These are phyloP conservation scores for Trichothecium sympodiale DNA, from an alignment of 2,329 filamentous ascomycete species.

Conservation along the genomic window DNA sequence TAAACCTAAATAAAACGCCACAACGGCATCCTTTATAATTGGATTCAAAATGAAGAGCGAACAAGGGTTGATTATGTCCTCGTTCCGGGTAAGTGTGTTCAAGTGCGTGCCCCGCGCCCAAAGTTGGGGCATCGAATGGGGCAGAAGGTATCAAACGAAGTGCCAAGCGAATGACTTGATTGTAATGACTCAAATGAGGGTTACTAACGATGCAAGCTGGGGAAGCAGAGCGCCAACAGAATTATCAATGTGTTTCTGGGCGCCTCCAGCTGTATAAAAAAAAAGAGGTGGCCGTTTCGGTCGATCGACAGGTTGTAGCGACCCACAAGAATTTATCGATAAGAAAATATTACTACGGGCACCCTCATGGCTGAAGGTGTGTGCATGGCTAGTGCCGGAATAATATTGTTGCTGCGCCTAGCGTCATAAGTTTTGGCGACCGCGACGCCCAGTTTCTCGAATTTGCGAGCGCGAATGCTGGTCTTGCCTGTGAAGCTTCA, in stretches of 20 bases:
- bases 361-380: not conserved
- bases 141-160: not conserved
- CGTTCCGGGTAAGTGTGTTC: too few relatives aligned
- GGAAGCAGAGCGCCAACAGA: too few relatives aligned
- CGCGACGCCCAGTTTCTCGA: constrained; percentile 25
- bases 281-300: too few relatives aligned
- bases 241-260: too few relatives aligned
- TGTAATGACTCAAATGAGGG: too few relatives aligned
- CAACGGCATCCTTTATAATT: too few relatives aligned
- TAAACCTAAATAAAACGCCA: too few relatives aligned
- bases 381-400: constrained; percentile 15
- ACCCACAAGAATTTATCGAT: not conserved
- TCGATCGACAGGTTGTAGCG: too few relatives aligned
- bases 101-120: not conserved
- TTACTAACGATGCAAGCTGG: too few relatives aligned
- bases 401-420: constrained; percentile 26
- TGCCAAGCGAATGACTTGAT: not conserved
- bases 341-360: not conserved
- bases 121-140: not conserved
- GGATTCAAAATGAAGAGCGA: too few relatives aligned
- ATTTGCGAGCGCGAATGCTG: constrained; percentile 25
- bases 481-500: not conserved
- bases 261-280: too few relatives aligned
- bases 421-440: constrained; percentile 30
- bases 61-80: too few relatives aligned